Evolutionary conservation across 805 yeast genomes (phyloP), one percentile per base, ranked within the genome.

Genomic region (Candida incommunis): DNA sequence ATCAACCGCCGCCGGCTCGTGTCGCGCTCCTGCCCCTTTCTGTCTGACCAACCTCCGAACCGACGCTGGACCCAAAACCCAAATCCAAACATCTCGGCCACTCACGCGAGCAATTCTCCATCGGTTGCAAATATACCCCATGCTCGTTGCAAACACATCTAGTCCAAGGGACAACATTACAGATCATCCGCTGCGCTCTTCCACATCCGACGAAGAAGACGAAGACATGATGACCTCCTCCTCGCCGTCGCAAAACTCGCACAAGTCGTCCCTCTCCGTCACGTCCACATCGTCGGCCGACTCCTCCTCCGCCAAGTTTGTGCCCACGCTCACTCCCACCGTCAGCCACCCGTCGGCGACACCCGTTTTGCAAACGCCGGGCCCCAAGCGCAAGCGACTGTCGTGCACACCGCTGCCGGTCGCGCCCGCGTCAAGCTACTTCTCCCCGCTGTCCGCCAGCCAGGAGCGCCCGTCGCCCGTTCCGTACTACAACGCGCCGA

Each of bases 161-260:
- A 7, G 18, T 18, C 37, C 37, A 11, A 7, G 37, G 7, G 37
- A 31, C 37, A 18, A 11, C 37, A 18, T 9, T 7, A 11, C 18
- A 11, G 37, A 31, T 11, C 37, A 31, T 18, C 37, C 37, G 37
- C 37, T 31, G 37, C 37, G 37, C 18, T 31, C 37, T 9, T 31
- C 37, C 4, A 13, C 7, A 7, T 7, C 7, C 27, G 27, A 25
- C 27, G 27, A 25, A 25, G 27, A 25, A 7, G 27, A 25, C 27
- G 27, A 25, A 25, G 27, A 25, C 13, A 25, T 25, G 27, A n/a
- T 9, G 7, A 13, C 18, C 18, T 31, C 37, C 7, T 31, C 37
- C 20, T 31, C 37, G 11, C 37, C 37, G 7, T 31, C 37, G 5
- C 37, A 31, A 18, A 9, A 7, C 9, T 31, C 37, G 5, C 37